These are phyloP conservation scores for Penicillium sp. DNA, from an alignment of 2,329 filamentous ascomycete genomes.

Conservation along the genomic window DNA sequence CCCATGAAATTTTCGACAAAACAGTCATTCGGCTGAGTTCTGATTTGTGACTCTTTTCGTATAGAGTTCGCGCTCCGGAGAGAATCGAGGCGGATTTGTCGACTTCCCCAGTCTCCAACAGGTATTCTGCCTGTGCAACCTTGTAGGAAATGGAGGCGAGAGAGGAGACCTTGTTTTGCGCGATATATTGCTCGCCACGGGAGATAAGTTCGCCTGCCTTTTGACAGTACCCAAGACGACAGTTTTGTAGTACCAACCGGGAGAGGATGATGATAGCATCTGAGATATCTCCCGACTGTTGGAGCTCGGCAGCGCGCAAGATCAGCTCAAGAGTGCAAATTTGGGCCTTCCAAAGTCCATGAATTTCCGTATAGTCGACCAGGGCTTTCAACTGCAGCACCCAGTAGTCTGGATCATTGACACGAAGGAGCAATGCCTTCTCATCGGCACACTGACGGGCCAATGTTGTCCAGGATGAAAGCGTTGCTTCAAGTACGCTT, in stretches of 20 bases:
- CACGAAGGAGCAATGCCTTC: conserved; percentile 41
- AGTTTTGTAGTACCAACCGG: conserved; percentile 57
- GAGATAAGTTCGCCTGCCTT: conserved; percentile 61
- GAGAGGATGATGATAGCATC: conserved; percentile 47
- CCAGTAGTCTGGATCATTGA: conserved; percentile 56
- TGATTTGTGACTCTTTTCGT: conserved; percentile 35
- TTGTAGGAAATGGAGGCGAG: conserved; percentile 61
- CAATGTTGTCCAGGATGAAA: conserved; percentile 44
- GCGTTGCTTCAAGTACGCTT: conserved; percentile 30
- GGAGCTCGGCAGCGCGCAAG: conserved; percentile 51
- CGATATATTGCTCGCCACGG: conserved; percentile 56
- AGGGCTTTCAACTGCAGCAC: conserved; percentile 55
- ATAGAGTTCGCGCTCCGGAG: conserved; percentile 29
- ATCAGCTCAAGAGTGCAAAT: conserved; percentile 54
- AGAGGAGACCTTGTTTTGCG: conserved; percentile 42
- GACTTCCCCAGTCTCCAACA: conserved; percentile 66
- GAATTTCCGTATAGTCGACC: conserved; percentile 59
- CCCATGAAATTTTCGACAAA: conserved; percentile 47
- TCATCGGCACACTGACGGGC: conserved; percentile 47
- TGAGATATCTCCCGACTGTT: conserved; percentile 37
- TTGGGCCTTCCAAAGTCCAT: conserved; percentile 55
- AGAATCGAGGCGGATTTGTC: conserved; percentile 56
- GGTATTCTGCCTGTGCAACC: conserved; percentile 73
- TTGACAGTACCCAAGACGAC: conserved; percentile 62
- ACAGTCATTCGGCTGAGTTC: conserved; percentile 38